These are phyloP conservation scores for Phytophthora tubulina DNA, from an alignment of 352 stramenopile genomes.

Conservation along the genomic window DNA sequence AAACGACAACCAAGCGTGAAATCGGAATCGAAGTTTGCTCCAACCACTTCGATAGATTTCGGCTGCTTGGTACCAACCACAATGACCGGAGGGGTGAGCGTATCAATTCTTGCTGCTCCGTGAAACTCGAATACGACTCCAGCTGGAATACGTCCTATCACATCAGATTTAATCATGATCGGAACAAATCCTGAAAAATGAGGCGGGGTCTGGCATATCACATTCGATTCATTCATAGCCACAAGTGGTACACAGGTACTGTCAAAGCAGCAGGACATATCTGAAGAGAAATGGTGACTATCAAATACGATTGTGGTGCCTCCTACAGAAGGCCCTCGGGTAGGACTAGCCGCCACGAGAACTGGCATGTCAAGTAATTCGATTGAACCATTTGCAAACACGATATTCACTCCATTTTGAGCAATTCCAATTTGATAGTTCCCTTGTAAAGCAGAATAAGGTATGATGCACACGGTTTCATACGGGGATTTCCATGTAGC, in stretches of 20 bases:
- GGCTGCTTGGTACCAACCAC: conserved; percentile 33
- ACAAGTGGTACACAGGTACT: conserved; percentile 38
- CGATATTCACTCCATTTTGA: conserved; percentile 37
- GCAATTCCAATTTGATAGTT: conserved; percentile 40
- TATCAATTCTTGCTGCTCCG: conserved; percentile 16
- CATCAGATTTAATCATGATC: conserved; percentile 27
- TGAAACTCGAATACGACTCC: conserved; percentile 39
- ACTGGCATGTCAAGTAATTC: conserved; percentile 38
- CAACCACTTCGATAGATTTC: conserved; percentile 33
- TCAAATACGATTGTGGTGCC: conserved; percentile 42
- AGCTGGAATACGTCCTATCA: conserved; percentile 22
- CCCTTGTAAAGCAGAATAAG: background rate
- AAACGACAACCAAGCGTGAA: conserved; percentile 30
- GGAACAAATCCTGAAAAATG: conserved; percentile 19
- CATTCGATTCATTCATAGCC: conserved; percentile 30
- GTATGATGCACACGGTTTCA: conserved; percentile 39
- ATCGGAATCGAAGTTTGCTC: conserved; percentile 34
- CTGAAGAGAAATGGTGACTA: conserved; percentile 32
- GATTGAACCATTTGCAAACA: conserved; percentile 21
- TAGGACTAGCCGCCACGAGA: conserved; percentile 34
- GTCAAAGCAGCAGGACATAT: conserved; percentile 62
- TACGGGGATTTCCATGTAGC: conserved; percentile 43
- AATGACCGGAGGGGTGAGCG: conserved; percentile 41
- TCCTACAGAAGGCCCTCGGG: conserved; percentile 24
- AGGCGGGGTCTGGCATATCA: conserved; percentile 31